Evolutionary conservation across 108 stramenopile genomes (phyloP), one percentile per base, ranked within the genome.

Genomic region (Pseudonitzschia multiseries): DNA sequence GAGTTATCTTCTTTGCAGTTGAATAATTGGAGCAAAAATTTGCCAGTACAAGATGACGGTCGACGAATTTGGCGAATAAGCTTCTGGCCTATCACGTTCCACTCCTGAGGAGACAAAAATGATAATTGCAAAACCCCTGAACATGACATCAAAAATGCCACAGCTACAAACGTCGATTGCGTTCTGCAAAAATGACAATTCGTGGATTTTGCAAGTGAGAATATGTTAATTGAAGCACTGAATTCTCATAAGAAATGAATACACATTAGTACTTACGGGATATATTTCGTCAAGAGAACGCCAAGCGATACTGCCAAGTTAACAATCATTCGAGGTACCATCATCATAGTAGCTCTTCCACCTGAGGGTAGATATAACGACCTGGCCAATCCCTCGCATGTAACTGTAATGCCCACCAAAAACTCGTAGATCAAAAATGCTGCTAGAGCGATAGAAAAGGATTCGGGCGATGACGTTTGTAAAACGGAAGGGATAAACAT

Each of bases 371-470:
- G 65, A 56, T 84, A 81, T 8, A 81, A 18, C 8, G 83, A 79
- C 21, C 83, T 80, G 60, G 81, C 75, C 15, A 84, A 77, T 4
- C 83, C 83, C 72, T 84, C 83, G 62, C 73, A 79, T 32, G 83
- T 80, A 77, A 74, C 68, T 50, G 77, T 70, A 32, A 81, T 36
- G 10, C 83, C 83, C 12, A 84, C 76, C 22, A 84, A 64, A 29
- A 84, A 66, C 46, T 84, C 83, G 70, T 81, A 81, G 8, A 75
- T 8, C 44, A 81, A 43, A 41, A 84, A 84, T n/a, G 83, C 68
- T 1, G 20, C 53, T 41, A 81, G 24, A n/a, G 73, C 28, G 21
- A 71, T 67, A 5, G 75, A 72, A 61, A 84, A 84, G 5, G 77
- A 64, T 28, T 31, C 57, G 15, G 61, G 26, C 13, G 56, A 56